Evolutionary conservation across 176 grass and related monocot species (phyloP).

Genomic region (Elaeis guineensis): DNA sequence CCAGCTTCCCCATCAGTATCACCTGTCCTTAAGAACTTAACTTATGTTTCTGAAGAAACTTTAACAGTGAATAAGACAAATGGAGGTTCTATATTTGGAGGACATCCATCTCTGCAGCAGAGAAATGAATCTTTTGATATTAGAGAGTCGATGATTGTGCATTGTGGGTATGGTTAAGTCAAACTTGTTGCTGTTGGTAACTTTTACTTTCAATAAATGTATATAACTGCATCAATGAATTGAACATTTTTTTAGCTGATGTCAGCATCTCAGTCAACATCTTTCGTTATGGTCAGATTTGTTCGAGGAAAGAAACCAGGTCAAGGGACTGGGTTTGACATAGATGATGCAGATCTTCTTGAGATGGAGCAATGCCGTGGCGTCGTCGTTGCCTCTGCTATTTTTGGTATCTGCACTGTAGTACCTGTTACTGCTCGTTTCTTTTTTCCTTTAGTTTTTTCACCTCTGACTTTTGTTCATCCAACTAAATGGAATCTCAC

Average conservation of each 20-base stretch:
- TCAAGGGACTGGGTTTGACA: slow-evolving; percentile 77
- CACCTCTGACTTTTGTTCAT: no score
- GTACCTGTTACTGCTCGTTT: no score
- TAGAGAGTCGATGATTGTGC: slow-evolving; percentile 73
- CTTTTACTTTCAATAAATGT: slow-evolving; percentile 16
- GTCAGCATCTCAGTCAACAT: slow-evolving; percentile 20
- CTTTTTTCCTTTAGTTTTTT: no score
- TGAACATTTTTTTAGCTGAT: slow-evolving; percentile 17
- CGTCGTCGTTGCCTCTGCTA: slow-evolving; percentile 83
- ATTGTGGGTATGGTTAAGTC: slow-evolving; percentile 65
- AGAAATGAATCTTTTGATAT: slow-evolving; percentile 74
- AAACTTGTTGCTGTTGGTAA: neutral
- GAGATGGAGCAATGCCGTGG: slow-evolving; percentile 73
- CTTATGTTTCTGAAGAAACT: slow-evolving; percentile 10
- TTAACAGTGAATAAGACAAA: slow-evolving; percentile 47
- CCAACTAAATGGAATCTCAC: neutral
- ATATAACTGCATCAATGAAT: neutral
- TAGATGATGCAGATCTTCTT: slow-evolving; percentile 79
- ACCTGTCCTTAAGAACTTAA: slow-evolving; percentile 49
- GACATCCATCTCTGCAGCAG: slow-evolving; percentile 71
- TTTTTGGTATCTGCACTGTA: slow-evolving; percentile 65
- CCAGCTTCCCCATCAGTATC: slow-evolving; percentile 47
- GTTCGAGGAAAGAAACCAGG: slow-evolving; percentile 76
- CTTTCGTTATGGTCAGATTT: slow-evolving; percentile 57
- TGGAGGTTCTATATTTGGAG: slow-evolving; percentile 70